Evolutionary conservation across 2,329 filamentous ascomycete species (phyloP).

Genomic region (Fusarium sp.): DNA sequence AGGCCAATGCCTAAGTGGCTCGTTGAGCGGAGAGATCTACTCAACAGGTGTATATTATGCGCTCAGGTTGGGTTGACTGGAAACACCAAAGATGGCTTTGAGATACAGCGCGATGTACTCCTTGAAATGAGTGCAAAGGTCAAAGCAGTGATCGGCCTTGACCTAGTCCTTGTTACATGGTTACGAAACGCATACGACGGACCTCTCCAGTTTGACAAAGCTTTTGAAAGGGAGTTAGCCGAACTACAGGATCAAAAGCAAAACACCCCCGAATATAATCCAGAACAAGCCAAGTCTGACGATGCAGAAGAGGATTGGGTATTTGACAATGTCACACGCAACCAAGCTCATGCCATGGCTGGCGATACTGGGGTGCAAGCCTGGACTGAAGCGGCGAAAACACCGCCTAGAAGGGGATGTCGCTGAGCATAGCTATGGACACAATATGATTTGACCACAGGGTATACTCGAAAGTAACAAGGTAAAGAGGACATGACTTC

Average conservation of each 20-base stretch:
- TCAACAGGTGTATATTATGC: conserved; percentile 3
- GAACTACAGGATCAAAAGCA: no score
- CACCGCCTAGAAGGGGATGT: background rate
- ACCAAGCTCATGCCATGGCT: background rate
- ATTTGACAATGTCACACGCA: conserved; percentile 2
- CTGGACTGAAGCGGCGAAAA: conserved; percentile 4
- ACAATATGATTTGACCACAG: background rate
- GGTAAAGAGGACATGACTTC: no score
- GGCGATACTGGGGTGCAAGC: conserved; percentile 2
- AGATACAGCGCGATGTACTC: background rate
- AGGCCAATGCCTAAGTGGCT: conserved; percentile 4
- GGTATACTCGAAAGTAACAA: background rate
- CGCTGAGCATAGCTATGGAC: background rate
- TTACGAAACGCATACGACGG: background rate
- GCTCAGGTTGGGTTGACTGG: conserved; percentile 1
- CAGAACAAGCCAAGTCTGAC: background rate
- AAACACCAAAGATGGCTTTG: background rate
- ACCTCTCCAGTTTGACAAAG: background rate
- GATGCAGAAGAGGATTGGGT: background rate
- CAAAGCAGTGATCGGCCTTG: background rate
- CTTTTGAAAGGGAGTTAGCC: background rate
- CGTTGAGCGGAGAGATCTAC: background rate
- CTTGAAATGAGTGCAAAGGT: background rate
- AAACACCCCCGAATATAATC: no score
- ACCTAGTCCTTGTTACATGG: conserved; percentile 10